Percentiles rank a stretch among this genome's conserved stretches.
phyloP scores from a whole-genome alignment of 805 yeast genomes.

The Komagataella ulmi region DNA sequence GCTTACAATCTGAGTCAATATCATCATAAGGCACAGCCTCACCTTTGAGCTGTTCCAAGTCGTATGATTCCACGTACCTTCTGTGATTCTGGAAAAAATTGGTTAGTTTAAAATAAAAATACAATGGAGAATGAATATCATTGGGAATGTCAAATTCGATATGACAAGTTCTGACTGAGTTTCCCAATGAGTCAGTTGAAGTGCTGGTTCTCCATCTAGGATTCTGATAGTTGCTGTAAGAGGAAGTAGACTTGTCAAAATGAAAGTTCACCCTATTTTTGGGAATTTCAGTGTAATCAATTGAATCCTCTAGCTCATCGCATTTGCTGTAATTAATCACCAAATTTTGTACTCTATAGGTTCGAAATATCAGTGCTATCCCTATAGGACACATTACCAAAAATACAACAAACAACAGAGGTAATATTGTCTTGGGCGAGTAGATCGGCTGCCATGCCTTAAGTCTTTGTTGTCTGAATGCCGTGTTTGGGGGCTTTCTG shows the following conservation, averaged over 20 bases:
- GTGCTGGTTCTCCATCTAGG: conserved; percentile 51
- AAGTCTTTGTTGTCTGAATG: conserved; percentile 60
- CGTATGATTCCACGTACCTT: conserved; percentile 78
- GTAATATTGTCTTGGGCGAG: conserved; percentile 84
- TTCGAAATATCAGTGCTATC: conserved; percentile 66
- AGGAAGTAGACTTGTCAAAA: conserved; percentile 31
- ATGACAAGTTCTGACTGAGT: conserved; percentile 35
- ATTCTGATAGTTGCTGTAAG: conserved; percentile 17
- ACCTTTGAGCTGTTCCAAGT: conserved; percentile 72
- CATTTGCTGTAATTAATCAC: conserved; percentile 70
- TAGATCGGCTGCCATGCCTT: conserved; percentile 74
- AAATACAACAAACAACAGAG: conserved; percentile 62
- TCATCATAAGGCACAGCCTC: conserved; percentile 40
- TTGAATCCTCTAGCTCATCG: conserved; percentile 20
- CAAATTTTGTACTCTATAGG: conserved; percentile 66
- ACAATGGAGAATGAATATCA: conserved; percentile 58
- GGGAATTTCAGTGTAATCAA: conserved; percentile 40
- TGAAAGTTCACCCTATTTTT: conserved; percentile 41
- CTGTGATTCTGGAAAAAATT: conserved; percentile 93
- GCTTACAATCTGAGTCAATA: conserved; percentile 39
- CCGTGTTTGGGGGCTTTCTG: conserved; percentile 56
- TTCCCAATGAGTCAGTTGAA: conserved; percentile 20
- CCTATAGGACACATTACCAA: conserved; percentile 86
- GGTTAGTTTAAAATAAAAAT: conserved; percentile 72
- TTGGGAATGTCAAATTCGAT: conserved; percentile 63